phyloP scores from a whole-genome alignment of 1,284 basidiomycete species.

The Tilletia caries region DNA sequence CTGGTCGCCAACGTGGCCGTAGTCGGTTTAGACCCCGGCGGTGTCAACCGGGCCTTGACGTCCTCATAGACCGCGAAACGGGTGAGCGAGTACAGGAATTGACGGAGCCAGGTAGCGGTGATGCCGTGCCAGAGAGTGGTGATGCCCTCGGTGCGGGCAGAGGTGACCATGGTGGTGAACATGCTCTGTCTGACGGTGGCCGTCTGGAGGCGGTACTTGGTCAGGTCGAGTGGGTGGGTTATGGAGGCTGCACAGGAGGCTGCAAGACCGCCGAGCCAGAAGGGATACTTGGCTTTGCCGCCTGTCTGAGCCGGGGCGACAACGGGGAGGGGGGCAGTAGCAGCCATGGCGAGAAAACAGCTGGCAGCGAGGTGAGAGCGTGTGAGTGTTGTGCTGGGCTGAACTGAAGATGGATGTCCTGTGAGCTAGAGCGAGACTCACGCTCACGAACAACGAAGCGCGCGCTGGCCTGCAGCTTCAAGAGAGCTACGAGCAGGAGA shows the following conservation, averaged over 20 bases:
- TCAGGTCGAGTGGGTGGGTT: conserved; percentile 27
- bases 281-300: conserved; percentile 30
- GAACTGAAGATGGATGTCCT: neutral
- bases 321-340: no score
- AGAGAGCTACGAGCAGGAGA: no score
- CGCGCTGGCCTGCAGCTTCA: no score
- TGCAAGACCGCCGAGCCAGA: conserved; percentile 48
- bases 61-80: conserved; percentile 26
- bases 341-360: no score
- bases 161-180: conserved; percentile 18
- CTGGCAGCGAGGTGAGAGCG: neutral
- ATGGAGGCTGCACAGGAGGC: conserved; percentile 33
- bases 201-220: conserved; percentile 26
- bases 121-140: conserved; percentile 23
- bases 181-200: conserved; percentile 20
- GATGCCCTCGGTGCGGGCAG: conserved; percentile 19
- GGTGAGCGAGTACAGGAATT: conserved; percentile 24
- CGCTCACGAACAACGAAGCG: no score
- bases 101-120: conserved; percentile 22
- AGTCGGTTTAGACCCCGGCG: conserved; percentile 6
- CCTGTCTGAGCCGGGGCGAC: no score
- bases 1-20: conserved; percentile 17
- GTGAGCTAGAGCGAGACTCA: no score
- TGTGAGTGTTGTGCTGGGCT: neutral
- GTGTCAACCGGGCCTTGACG: conserved; percentile 6